phyloP scores from a whole-genome alignment of 805 yeast genomes.

The Metschnikowia corniflorae region DNA sequence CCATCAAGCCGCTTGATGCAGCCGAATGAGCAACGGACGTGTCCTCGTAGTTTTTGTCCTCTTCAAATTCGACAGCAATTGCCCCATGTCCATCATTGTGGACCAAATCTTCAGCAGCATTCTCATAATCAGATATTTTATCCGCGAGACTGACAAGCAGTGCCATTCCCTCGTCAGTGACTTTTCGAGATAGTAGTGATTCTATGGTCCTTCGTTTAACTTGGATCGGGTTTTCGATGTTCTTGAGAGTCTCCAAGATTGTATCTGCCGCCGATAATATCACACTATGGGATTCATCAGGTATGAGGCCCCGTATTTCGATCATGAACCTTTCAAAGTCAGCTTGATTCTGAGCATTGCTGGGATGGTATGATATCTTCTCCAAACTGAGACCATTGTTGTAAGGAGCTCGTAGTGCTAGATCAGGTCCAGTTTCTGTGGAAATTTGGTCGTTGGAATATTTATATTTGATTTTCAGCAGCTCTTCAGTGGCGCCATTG shows the following conservation, averaged over 20 bases:
- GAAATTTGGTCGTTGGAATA: neutral
- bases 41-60: conserved; percentile 13
- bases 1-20: neutral
- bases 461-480: neutral
- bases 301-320: conserved; percentile 56
- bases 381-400: conserved; percentile 30
- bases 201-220: conserved; percentile 50
- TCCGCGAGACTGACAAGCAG: conserved; percentile 43
- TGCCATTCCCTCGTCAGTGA: conserved; percentile 45
- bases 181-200: conserved; percentile 37
- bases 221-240: conserved; percentile 39
- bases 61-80: conserved; percentile 23
- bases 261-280: conserved; percentile 71
- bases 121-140: conserved; percentile 50
- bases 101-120: conserved; percentile 8
- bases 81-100: conserved; percentile 21
- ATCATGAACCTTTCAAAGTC: conserved; percentile 55
- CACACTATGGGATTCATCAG: conserved; percentile 73
- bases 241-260: conserved; percentile 51
- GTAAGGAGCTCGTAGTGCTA: conserved; percentile 4
- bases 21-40: neutral
- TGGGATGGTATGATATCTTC: conserved; percentile 59
- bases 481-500: neutral
- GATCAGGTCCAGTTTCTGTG: too few species aligned
- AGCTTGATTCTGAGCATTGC: conserved; percentile 47